phyloP scores from a whole-genome alignment of 2,329 filamentous ascomycete genomes.

The Diaporthe humulicola region DNA sequence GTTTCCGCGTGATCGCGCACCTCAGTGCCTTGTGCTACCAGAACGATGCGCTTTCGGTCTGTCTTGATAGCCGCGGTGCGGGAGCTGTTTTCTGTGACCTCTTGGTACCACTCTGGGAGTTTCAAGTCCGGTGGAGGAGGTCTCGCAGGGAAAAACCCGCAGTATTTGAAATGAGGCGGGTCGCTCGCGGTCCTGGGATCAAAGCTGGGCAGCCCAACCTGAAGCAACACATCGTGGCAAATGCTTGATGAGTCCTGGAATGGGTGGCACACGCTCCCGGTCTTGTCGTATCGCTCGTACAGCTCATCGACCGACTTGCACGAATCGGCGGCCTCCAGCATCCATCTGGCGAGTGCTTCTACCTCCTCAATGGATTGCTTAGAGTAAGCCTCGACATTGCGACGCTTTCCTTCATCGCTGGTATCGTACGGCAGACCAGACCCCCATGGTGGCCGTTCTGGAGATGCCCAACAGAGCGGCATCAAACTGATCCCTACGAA shows the following conservation, averaged over 20 bases:
- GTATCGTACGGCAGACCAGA: constrained; percentile 16
- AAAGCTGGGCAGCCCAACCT: constrained; percentile 8
- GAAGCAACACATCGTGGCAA: constrained; percentile 1
- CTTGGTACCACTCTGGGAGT: constrained; percentile 60
- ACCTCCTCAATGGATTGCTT: background rate
- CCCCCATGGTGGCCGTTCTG: constrained; percentile 10
- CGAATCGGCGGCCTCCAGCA: background rate
- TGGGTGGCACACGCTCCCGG: background rate
- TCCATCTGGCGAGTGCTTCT: background rate
- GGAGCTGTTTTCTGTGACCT: constrained; percentile 51
- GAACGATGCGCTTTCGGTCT: constrained; percentile 54
- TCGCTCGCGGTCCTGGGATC: background rate
- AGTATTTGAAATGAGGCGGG: constrained; percentile 13
- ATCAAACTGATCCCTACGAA: background rate
- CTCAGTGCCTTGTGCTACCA: constrained; percentile 64
- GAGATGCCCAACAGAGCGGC: constrained; percentile 12
- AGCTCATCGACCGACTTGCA: background rate
- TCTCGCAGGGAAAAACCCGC: constrained; percentile 47
- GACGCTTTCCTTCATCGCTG: background rate
- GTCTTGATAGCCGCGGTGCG: background rate
- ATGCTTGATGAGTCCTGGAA: constrained; percentile 1
- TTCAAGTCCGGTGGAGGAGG: constrained; percentile 45
- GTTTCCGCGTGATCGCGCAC: constrained; percentile 55
- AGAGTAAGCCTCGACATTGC: background rate
- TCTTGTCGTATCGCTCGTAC: background rate